Conservation (phyloP, 495 filamentous ascomycete genomes). For the Neurospora sp. region DNA sequence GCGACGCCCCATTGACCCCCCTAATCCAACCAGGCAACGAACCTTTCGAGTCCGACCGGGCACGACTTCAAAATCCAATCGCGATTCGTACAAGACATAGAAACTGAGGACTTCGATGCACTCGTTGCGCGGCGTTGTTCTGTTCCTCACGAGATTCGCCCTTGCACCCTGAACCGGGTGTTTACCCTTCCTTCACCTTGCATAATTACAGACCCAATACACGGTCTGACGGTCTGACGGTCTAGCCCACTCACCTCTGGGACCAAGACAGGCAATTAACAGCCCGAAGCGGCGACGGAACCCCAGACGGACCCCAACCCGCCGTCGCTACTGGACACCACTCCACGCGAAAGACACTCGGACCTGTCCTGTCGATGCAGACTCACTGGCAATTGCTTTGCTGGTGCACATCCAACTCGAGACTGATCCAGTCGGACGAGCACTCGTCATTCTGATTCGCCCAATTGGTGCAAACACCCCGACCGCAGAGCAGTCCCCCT, state of each 20-base stretch:
- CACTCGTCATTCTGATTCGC: constrained; percentile 21
- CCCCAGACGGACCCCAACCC: neutral
- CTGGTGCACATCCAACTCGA: constrained; percentile 9
- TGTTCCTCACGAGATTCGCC: neutral
- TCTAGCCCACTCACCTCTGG: neutral
- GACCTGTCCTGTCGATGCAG: neutral
- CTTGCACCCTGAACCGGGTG: neutral
- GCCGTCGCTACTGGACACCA: neutral
- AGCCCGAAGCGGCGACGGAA: neutral
- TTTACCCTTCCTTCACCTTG: neutral
- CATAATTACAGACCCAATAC: neutral
- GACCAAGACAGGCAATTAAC: neutral
- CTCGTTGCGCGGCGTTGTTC: neutral
- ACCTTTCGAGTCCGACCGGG: neutral
- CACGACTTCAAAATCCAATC: neutral
- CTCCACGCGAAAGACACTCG: constrained; percentile 1
- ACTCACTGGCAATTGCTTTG: constrained; percentile 8
- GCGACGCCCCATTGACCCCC: neutral
- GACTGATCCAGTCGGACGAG: constrained; percentile 8
- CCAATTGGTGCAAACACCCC: constrained; percentile 23
- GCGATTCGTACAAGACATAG: neutral
- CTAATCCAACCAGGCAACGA: neutral
- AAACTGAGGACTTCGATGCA: neutral
- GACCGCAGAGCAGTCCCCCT: neutral
- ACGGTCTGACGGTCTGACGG: neutral